phyloP scores from a whole-genome alignment of 805 yeast species.

The Metschnikowia lachancei region DNA sequence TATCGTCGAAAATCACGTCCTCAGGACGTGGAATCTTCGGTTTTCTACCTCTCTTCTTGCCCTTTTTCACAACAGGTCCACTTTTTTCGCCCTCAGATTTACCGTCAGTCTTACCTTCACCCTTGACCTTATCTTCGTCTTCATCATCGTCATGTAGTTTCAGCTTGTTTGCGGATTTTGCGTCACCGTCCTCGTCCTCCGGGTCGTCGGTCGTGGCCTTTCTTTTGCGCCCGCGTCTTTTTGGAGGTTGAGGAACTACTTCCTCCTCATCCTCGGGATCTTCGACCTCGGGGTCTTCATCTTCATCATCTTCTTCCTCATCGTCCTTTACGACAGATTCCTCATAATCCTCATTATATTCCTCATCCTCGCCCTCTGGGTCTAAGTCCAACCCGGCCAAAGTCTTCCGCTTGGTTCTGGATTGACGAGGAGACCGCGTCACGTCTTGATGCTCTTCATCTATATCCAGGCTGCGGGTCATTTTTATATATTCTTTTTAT shows the following conservation, averaged over 20 bases:
- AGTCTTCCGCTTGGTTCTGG: conserved; percentile 14
- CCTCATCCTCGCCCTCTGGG: conserved; percentile 21
- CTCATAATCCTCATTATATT: conserved; percentile 20
- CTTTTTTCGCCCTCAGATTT: conserved; percentile 10
- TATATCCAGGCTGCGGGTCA: conserved; percentile 8
- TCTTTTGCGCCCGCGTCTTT: conserved; percentile 17
- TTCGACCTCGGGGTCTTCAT: conserved; percentile 20
- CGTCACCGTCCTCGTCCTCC: conserved; percentile 11
- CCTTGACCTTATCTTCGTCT: conserved; percentile 2
- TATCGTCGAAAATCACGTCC: conserved; percentile 54
- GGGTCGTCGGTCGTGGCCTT: conserved; percentile 19
- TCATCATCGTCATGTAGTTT: conserved; percentile 4
- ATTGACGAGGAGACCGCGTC: conserved; percentile 17
- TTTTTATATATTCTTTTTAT: not conserved
- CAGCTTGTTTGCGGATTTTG: not conserved
- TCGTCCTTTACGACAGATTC: conserved; percentile 19
- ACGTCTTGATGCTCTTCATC: conserved; percentile 6
- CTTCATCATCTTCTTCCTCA: conserved; percentile 16
- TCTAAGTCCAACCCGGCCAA: conserved; percentile 23
- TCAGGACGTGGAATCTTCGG: conserved; percentile 37
- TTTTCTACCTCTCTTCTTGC: conserved; percentile 33
- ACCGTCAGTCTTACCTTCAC: conserved; percentile 5
- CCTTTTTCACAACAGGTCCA: conserved; percentile 32
- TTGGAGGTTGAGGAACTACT: conserved; percentile 8
- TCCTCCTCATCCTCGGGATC: conserved; percentile 17